Conservation (phyloP, 139 green algal species). For the Tetradesmus obliquus region DNA sequence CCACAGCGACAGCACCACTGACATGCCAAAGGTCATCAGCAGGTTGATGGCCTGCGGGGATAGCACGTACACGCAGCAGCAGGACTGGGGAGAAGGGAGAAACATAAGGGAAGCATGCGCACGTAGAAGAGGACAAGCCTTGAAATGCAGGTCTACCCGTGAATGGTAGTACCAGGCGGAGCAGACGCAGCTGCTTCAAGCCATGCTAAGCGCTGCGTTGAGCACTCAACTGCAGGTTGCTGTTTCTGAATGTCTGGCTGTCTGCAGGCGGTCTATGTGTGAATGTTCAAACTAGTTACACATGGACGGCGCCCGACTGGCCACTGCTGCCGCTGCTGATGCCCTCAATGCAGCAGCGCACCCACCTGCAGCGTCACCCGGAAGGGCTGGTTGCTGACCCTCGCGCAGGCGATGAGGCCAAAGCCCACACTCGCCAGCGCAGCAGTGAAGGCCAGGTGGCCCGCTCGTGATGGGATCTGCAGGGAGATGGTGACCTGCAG, state of each 20-base stretch:
- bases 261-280: too few relatives aligned
- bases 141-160: too few relatives aligned
- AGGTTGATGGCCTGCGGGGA: conserved; percentile 19
- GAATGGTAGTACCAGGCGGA: too few relatives aligned
- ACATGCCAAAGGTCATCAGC: conserved; percentile 43
- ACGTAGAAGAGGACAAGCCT: too few relatives aligned
- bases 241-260: too few relatives aligned
- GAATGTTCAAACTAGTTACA: too few relatives aligned
- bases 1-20: conserved; percentile 22
- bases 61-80: background rate
- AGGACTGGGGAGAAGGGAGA: background rate
- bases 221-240: too few relatives aligned
- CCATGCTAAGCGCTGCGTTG: too few relatives aligned
- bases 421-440: background rate
- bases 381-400: conserved; percentile 1
- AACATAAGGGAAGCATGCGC: too few relatives aligned
- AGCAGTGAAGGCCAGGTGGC: background rate
- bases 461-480: background rate
- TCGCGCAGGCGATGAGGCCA: background rate
- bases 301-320: too few relatives aligned
- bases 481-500: conserved; percentile 15
- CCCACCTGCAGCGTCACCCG: background rate
- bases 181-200: too few relatives aligned
- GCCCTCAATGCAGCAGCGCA: background rate
- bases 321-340: too few relatives aligned